Conservation (phyloP, 2,329 filamentous ascomycete genomes). For the Colletotrichum sp. region DNA sequence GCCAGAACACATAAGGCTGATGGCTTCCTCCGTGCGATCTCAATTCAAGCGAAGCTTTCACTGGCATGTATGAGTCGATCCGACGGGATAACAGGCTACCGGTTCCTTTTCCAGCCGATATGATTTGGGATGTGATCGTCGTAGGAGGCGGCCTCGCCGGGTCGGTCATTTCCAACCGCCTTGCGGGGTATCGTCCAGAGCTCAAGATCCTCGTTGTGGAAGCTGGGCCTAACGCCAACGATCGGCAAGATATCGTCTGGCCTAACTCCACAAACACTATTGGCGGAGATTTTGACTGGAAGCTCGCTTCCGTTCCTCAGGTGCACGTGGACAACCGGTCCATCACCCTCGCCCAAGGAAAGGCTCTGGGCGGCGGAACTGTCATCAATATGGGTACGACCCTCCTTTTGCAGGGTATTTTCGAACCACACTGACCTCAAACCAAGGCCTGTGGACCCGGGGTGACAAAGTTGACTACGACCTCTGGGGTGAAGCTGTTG, state of each 20-base stretch:
- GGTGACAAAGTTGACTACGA: conserved; percentile 50
- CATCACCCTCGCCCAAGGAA: conserved; percentile 35
- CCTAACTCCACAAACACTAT: conserved; percentile 32
- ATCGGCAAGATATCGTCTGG: conserved; percentile 28
- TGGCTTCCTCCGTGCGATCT: background rate
- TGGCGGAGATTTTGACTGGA: conserved; percentile 37
- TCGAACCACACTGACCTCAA: background rate
- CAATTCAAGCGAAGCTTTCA: background rate
- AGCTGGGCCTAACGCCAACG: conserved; percentile 36
- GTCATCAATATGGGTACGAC: conserved; percentile 41
- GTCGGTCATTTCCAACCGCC: conserved; percentile 38
- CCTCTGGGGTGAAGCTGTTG: conserved; percentile 39
- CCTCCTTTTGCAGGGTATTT: too few relatives aligned
- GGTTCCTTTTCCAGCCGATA: background rate
- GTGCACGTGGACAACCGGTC: conserved; percentile 26
- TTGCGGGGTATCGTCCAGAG: conserved; percentile 27
- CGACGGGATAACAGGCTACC: background rate
- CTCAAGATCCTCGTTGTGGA: conserved; percentile 42
- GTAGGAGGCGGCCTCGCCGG: conserved; percentile 43
- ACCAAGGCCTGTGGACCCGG: conserved; percentile 43
- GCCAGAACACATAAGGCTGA: background rate
- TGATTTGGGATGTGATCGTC: conserved; percentile 38
- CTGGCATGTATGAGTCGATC: background rate
- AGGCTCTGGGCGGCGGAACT: conserved; percentile 44
- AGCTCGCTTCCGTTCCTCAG: conserved; percentile 37